Base-by-base conservation (phyloP, 176 grass and related monocot genomes). In the Stipa capillata region DNA sequence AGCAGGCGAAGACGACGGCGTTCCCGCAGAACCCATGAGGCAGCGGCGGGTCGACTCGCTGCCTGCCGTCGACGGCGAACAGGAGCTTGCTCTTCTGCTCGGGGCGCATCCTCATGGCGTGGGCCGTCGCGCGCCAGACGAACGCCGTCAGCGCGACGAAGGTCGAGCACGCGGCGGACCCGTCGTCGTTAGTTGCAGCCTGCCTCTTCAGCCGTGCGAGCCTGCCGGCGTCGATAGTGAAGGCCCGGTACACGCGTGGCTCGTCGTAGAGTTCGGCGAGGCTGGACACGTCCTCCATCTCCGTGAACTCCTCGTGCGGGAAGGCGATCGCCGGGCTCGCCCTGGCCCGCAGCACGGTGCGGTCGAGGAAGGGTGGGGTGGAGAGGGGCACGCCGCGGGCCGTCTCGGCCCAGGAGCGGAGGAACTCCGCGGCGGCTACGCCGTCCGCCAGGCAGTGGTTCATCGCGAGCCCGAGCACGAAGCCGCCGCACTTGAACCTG, bases 391-490 rank as follows among this genome's bases (percentile, higher is more conserved):
- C 18, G 29, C 74, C 60, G 43, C 79, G 84, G 28, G 83, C 80
- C 3, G 18, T 60, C 61, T 93, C 87, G 5, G 69, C 79, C 90
- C 83, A 93, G 16, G 80, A 89, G 13, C 79, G 54, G 64, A 87
- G 62, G 82, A 89, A 87, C 45, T 84, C 74, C 16, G 78, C 79
- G 13, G 78, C 52, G 10, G 84, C 80, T 3, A 67, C 29, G 53
- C 87, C 90, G 11, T 92, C 86, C 0, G 83, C 65, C 41, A 92
- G 44, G 83, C 86, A 83, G 51, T 92, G 86, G 83, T 92, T 92
- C 73, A 72, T 24, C 63, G 90, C 76, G 3, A 93, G 70, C 21
- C 90, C 90, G 31, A 89, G 31, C 24, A 83, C 72, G 28, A 84
- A 87, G 51, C 84, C 83, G 3, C 90, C 87, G 41, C 90, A 89